phyloP scores from a whole-genome alignment of 129 eudicot species.

The Chrysanthemum lavandulifolium region DNA sequence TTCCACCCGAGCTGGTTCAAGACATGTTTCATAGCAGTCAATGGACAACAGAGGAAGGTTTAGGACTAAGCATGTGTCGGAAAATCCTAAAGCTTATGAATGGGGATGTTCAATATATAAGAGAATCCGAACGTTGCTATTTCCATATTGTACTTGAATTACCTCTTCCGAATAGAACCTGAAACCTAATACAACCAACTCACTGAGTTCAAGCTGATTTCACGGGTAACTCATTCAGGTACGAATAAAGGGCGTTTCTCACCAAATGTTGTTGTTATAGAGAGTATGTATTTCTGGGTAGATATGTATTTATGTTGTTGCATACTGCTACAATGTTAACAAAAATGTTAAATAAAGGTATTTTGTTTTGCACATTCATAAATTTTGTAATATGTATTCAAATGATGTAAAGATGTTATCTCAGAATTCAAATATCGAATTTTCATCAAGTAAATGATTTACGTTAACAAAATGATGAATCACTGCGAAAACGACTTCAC shows the following conservation, averaged over 20 bases:
- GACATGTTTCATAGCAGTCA: constrained; percentile 84
- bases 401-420: not conserved
- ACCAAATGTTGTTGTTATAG: constrained; percentile 1
- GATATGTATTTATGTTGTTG: constrained; percentile 13
- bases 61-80: constrained; percentile 81
- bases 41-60: constrained; percentile 83
- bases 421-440: not conserved
- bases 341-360: not conserved
- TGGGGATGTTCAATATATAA: constrained; percentile 83
- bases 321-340: not conserved
- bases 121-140: constrained; percentile 86
- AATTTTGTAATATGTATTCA: not conserved
- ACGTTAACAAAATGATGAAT: not conserved
- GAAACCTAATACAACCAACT: not conserved
- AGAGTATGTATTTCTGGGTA: constrained; percentile 18
- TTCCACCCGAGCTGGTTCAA: constrained; percentile 75
- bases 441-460: not conserved
- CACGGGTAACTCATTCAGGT: not conserved
- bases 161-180: constrained; percentile 31
- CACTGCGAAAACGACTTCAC: not conserved
- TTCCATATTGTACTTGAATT: constrained; percentile 66
- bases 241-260: constrained; percentile 22
- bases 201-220: not conserved
- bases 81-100: constrained; percentile 80
- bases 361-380: not conserved